Percentiles rank a stretch among this genome's conserved stretches.
Conservation (phyloP, 495 filamentous ascomycete genomes). For the Penicillium tannophilum region DNA sequence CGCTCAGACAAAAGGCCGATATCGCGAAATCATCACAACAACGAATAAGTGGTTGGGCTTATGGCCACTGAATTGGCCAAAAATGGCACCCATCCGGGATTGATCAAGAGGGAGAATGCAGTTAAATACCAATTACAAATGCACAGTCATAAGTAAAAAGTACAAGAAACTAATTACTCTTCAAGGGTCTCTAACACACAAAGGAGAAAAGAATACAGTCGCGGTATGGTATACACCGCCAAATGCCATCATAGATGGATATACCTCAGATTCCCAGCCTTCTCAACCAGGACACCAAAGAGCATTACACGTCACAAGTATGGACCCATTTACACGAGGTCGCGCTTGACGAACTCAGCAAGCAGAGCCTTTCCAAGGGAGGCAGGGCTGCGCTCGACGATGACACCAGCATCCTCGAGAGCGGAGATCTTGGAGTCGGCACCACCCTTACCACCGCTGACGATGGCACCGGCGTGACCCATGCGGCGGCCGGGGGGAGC, state of each 20-base stretch:
- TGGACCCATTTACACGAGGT: constrained; percentile 71
- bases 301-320: constrained; percentile 20
- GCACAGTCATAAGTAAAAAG: constrained; percentile 19
- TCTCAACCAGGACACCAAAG: constrained; percentile 22
- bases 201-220: constrained; percentile 39
- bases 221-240: constrained; percentile 28
- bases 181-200: constrained; percentile 39
- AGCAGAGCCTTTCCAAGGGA: constrained; percentile 87
- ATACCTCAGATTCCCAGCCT: constrained; percentile 27
- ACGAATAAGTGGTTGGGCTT: background rate
- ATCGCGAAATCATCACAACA: no score
- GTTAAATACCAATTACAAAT: constrained; percentile 1
- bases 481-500: constrained; percentile 95
- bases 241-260: constrained; percentile 25
- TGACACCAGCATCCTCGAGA: constrained; percentile 87
- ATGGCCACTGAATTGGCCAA: background rate
- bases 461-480: constrained; percentile 98
- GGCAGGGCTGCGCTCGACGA: constrained; percentile 95
- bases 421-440: constrained; percentile 97
- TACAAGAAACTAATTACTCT: constrained; percentile 37
- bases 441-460: constrained; percentile 94
- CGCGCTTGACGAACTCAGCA: constrained; percentile 92
- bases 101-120: constrained; percentile 1
- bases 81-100: background rate
- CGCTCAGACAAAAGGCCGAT: no score